Evolutionary conservation across 2,329 filamentous ascomycete genomes (phyloP).

Genomic region (Gaeumannomyces sp.): DNA sequence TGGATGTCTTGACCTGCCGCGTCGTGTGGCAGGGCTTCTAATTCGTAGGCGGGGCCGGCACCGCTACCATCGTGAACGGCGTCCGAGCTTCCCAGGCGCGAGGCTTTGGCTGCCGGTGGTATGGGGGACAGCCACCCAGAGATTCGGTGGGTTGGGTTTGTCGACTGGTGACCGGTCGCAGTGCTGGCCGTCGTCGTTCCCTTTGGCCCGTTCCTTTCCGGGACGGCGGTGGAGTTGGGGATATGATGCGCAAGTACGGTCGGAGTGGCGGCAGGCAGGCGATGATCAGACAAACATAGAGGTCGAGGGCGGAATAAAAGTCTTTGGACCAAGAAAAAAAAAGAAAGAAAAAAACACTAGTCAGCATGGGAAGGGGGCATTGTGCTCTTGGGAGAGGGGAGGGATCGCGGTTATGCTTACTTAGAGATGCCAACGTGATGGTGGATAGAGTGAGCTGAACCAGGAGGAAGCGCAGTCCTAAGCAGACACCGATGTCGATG

Average conservation of each 20-base stretch:
- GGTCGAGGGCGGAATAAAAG: neutral
- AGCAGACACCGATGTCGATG: neutral
- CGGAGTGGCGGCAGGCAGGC: neutral
- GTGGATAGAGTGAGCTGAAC: neutral
- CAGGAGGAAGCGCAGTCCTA: neutral
- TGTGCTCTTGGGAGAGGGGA: too few species aligned
- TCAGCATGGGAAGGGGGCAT: too few species aligned
- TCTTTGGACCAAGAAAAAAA: neutral
- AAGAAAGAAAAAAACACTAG: too few species aligned
- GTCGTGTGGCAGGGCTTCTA: neutral
- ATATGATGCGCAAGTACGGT: neutral
- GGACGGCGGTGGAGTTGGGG: neutral
- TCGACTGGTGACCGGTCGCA: neutral
- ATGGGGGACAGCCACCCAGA: neutral
- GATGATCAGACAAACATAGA: neutral
- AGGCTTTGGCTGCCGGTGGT: neutral
- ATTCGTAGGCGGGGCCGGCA: neutral
- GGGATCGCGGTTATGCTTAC: too few species aligned
- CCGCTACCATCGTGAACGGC: neutral
- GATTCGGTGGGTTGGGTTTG: neutral
- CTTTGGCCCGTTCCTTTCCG: neutral
- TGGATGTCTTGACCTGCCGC: too few species aligned
- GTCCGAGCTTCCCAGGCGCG: neutral
- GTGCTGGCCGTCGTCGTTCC: neutral
- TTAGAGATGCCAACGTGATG: neutral